Evolutionary conservation across 768 basidiomycete species (phyloP).

Genomic region (Daedaleopsis sinensis): DNA sequence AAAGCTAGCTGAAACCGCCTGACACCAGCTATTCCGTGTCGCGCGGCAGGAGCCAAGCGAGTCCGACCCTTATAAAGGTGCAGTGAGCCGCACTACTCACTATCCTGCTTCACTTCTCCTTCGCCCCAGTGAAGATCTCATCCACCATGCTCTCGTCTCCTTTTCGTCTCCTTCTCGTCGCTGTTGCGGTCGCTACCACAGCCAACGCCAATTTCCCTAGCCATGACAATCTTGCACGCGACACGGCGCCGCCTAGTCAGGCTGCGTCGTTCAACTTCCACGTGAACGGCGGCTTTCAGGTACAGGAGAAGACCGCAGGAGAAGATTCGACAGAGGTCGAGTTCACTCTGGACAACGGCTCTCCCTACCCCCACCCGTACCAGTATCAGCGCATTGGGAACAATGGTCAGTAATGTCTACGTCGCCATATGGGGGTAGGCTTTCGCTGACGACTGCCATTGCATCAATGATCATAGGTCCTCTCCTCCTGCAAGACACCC

Average conservation of each 20-base stretch:
- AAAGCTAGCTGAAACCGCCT: background rate
- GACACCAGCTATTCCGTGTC: background rate
- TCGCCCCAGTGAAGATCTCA: background rate
- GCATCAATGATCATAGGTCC: conserved; percentile 23
- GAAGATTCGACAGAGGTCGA: conserved; percentile 23
- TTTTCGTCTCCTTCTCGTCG: conserved; percentile 12
- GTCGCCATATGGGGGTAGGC: too few relatives aligned
- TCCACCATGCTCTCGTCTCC: conserved; percentile 7
- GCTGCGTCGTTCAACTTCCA: conserved; percentile 15
- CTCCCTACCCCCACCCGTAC: conserved; percentile 28
- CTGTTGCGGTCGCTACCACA: conserved; percentile 4
- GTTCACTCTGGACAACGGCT: conserved; percentile 27
- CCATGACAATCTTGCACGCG: conserved; percentile 15
- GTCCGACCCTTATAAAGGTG: too few relatives aligned
- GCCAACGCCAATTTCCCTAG: conserved; percentile 13
- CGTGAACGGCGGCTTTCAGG: conserved; percentile 19
- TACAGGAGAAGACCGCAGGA: conserved; percentile 22
- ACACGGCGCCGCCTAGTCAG: conserved; percentile 14
- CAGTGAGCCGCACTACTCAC: background rate
- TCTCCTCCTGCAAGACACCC: conserved; percentile 28
- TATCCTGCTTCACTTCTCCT: background rate
- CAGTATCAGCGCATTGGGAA: conserved; percentile 27
- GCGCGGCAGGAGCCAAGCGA: too few relatives aligned
- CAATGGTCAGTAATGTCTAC: conserved; percentile 18
- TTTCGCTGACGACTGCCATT: background rate